phyloP scores from a whole-genome alignment of 768 basidiomycete genomes.

The Boletus pseudopeckii region DNA sequence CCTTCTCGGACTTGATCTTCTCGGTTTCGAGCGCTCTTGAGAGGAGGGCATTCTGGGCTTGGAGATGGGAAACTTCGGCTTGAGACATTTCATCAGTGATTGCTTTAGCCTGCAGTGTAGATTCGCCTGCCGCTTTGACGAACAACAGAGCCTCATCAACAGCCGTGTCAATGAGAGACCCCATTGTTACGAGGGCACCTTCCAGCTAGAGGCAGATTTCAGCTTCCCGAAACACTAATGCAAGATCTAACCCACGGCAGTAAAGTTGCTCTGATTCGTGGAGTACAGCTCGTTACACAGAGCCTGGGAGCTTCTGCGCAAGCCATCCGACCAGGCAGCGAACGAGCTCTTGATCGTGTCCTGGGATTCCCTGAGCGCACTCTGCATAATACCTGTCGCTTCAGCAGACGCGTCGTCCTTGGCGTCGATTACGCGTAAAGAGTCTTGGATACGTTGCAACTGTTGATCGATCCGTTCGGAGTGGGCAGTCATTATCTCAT shows the following conservation, averaged over 20 bases:
- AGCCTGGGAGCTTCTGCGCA: constrained; percentile 47
- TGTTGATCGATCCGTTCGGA: constrained; percentile 57
- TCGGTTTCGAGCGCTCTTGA: constrained; percentile 61
- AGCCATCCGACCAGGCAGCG: constrained; percentile 50
- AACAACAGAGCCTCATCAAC: constrained; percentile 57
- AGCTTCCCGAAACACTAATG: background rate
- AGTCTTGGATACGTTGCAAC: constrained; percentile 49
- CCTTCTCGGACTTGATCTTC: constrained; percentile 58
- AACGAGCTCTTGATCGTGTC: constrained; percentile 52
- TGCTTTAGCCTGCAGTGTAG: constrained; percentile 46
- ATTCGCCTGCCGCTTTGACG: constrained; percentile 51
- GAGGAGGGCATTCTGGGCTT: constrained; percentile 68
- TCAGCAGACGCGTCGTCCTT: constrained; percentile 55
- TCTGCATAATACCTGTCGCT: constrained; percentile 47
- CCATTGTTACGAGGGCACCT: constrained; percentile 54
- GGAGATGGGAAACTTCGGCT: constrained; percentile 57
- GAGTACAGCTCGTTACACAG: constrained; percentile 47
- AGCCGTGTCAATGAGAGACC: constrained; percentile 57
- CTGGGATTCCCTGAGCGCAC: constrained; percentile 49
- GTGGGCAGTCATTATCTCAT: constrained; percentile 47
- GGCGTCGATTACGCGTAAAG: constrained; percentile 50
- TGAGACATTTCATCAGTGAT: constrained; percentile 45
- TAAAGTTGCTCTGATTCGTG: constrained; percentile 43
- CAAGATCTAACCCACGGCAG: constrained; percentile 34
- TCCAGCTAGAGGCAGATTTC: constrained; percentile 41